Evolutionary conservation across 768 basidiomycete genomes (phyloP).

Genomic region (Psilocybe tampanensis): DNA sequence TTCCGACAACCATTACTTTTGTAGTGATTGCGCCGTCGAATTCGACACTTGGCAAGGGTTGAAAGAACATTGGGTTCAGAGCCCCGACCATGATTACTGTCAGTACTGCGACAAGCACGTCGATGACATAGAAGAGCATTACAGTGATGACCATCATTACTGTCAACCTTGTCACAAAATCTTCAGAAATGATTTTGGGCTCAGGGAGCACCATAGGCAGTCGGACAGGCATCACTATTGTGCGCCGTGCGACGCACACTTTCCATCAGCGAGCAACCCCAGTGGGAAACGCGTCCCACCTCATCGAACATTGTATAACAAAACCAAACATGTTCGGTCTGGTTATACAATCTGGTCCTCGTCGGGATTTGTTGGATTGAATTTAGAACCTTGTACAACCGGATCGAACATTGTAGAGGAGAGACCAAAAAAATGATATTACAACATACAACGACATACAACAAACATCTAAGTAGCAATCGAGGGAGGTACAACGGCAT

Average conservation of each 20-base stretch:
- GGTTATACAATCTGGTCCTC: too few relatives aligned
- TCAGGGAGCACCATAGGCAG: slow-evolving; percentile 54
- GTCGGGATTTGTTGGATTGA: too few relatives aligned
- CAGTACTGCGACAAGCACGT: slow-evolving; percentile 52
- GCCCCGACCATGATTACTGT: slow-evolving; percentile 53
- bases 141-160: slow-evolving; percentile 38
- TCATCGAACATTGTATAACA: too few relatives aligned
- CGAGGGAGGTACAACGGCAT: too few relatives aligned
- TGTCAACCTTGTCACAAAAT: slow-evolving; percentile 45
- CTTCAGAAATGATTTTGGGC: slow-evolving; percentile 39
- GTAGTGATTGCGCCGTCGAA: slow-evolving; percentile 41
- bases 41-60: slow-evolving; percentile 41
- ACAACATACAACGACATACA: too few relatives aligned
- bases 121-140: slow-evolving; percentile 37
- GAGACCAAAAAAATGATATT: too few relatives aligned
- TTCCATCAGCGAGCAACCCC: not conserved
- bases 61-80: slow-evolving; percentile 55
- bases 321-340: too few relatives aligned
- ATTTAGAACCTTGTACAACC: too few relatives aligned
- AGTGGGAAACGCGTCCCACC: too few relatives aligned
- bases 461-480: too few relatives aligned
- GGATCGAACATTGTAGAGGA: too few relatives aligned
- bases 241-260: not conserved
- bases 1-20: too few relatives aligned
- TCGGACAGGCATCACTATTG: slow-evolving; percentile 29